A percentile compares a stretch with the other conserved stretches of the same genome.
These are phyloP conservation scores for Rhizophagus sp. DNA, from an alignment of 192 early-diverging fungal genomes.

Conservation along the genomic window DNA sequence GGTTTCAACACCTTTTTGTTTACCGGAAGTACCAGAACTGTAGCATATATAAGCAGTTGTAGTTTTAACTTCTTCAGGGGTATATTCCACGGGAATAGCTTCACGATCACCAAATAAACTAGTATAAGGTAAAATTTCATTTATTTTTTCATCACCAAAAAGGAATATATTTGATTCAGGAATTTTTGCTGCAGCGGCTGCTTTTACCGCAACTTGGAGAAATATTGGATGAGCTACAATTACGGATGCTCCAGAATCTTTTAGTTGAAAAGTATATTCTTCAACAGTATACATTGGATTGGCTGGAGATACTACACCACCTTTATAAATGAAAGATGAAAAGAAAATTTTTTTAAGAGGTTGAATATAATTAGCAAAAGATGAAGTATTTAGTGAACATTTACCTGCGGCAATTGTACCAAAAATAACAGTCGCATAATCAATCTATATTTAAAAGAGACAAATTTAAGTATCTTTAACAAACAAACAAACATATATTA, in stretches of 20 bases:
- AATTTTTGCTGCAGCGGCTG: conserved; percentile 36
- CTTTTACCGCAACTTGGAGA: conserved; percentile 39
- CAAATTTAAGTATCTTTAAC: neutral
- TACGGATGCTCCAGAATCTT: conserved; percentile 63
- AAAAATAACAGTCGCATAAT: conserved; percentile 38
- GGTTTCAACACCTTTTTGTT: conserved; percentile 82
- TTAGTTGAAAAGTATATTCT: conserved; percentile 77
- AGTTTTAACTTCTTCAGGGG: conserved; percentile 32
- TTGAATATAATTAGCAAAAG: neutral
- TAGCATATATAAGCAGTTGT: conserved; percentile 66
- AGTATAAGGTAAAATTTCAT: conserved; percentile 39
- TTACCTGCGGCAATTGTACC: conserved; percentile 44
- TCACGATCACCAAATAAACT: conserved; percentile 32
- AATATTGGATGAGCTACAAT: conserved; percentile 55
- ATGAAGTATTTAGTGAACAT: neutral
- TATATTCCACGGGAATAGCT: conserved; percentile 31
- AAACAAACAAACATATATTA: too few relatives aligned
- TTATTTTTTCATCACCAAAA: conserved; percentile 44
- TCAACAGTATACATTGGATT: conserved; percentile 79
- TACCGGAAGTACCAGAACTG: conserved; percentile 64
- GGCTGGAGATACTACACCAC: conserved; percentile 70
- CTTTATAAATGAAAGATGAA: conserved; percentile 35
- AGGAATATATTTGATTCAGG: conserved; percentile 41
- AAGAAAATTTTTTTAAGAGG: neutral
- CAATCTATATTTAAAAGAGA: conserved; percentile 24